Evolutionary conservation across 305 asterid species (phyloP).

Genomic region (Rubia peregrina): DNA sequence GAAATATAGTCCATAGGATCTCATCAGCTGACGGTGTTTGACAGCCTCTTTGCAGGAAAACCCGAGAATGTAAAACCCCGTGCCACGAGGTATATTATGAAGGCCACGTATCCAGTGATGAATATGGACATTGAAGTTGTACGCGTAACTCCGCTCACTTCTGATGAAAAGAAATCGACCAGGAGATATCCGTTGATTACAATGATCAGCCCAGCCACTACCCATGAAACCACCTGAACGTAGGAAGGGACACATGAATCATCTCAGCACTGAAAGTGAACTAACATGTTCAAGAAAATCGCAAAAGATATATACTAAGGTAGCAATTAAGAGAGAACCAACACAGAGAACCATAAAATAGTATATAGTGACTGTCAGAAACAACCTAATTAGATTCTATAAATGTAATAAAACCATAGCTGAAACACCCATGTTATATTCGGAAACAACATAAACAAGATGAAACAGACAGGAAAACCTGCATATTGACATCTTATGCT

Average conservation of each 20-base stretch:
- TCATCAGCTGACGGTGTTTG: constrained; percentile 24
- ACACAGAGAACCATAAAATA: neutral
- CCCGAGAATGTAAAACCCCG: constrained; percentile 36
- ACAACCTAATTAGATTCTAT: neutral
- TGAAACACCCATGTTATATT: neutral
- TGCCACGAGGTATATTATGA: constrained; percentile 57
- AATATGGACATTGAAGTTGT: constrained; percentile 30
- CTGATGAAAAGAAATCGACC: constrained; percentile 66
- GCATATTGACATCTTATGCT: neutral
- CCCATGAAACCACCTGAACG: constrained; percentile 58
- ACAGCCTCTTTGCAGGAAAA: constrained; percentile 26
- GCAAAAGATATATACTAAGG: neutral
- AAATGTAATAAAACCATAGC: neutral
- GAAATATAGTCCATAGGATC: neutral
- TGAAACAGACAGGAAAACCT: neutral
- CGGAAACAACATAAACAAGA: neutral
- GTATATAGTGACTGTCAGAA: neutral
- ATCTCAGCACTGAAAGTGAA: neutral
- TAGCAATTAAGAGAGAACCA: neutral
- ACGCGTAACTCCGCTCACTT: constrained; percentile 50
- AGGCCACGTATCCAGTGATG: constrained; percentile 51
- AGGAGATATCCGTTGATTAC: constrained; percentile 75
- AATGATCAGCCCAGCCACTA: constrained; percentile 71
- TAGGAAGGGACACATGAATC: neutral
- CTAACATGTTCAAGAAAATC: neutral